Percentiles rank a stretch among this genome's conserved stretches.
phyloP scores from a whole-genome alignment of 345 rosid species.

The Luvunga scandens region DNA sequence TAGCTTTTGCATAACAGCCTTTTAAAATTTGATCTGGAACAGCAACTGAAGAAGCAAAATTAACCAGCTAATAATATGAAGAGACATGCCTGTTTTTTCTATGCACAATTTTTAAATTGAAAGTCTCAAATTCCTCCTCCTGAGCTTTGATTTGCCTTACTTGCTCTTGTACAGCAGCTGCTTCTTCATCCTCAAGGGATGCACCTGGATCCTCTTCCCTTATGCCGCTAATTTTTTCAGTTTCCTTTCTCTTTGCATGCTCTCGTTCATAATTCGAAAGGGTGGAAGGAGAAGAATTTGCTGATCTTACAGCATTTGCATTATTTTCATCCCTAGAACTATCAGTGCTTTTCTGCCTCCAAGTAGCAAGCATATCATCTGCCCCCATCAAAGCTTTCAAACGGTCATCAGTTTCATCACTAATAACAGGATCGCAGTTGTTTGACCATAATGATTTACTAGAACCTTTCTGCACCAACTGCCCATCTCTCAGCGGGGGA shows the following conservation, averaged over 20 bases:
- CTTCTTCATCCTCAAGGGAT: conserved; percentile 90
- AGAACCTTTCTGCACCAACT: conserved; percentile 51
- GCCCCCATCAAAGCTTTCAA: conserved; percentile 53
- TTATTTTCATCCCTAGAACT: conserved; percentile 73
- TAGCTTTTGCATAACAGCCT: conserved; percentile 5
- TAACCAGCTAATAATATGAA: conserved; percentile 16
- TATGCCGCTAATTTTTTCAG: conserved; percentile 40
- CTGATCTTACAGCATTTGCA: conserved; percentile 57
- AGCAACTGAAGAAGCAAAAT: neutral
- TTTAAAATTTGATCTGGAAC: neutral
- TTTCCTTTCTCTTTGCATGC: conserved; percentile 52
- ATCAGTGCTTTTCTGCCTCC: conserved; percentile 81
- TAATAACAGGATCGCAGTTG: conserved; percentile 40
- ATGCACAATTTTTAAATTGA: conserved; percentile 93
- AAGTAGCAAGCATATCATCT: conserved; percentile 69
- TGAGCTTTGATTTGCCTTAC: conserved; percentile 93
- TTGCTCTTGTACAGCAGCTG: conserved; percentile 95
- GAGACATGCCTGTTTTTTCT: conserved; percentile 86
- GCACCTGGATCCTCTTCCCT: conserved; percentile 74
- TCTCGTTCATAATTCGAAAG: conserved; percentile 64
- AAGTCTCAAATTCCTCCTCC: conserved; percentile 98
- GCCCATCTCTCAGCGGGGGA: conserved; percentile 61
- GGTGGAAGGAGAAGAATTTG: conserved; percentile 63
- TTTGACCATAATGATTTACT: conserved; percentile 69
- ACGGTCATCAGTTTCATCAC: conserved; percentile 47